phyloP scores from a whole-genome alignment of 805 yeast genomes.

The Spathaspora sp. region DNA sequence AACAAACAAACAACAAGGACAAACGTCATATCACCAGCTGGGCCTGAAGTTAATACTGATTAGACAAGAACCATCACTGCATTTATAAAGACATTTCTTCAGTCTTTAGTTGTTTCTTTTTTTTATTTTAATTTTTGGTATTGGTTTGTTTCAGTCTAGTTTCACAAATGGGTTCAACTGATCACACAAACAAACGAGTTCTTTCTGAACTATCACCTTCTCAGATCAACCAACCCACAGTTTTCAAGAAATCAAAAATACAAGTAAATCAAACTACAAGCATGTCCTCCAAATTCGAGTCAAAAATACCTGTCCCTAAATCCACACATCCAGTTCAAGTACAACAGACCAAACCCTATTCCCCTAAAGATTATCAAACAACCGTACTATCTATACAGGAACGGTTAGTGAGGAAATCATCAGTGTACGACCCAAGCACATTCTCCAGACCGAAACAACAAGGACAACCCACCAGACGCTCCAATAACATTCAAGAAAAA shows the following conservation, averaged over 20 bases:
- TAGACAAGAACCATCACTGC: background rate
- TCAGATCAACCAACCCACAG: background rate
- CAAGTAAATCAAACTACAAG: background rate
- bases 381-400: constrained; percentile 4
- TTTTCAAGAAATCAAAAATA: background rate
- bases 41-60: background rate
- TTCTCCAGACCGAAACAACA: background rate
- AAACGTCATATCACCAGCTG: background rate
- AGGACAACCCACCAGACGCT: background rate
- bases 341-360: background rate
- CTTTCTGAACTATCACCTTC: constrained; percentile 6
- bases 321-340: background rate
- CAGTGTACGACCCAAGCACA: constrained; percentile 1
- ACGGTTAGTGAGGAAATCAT: constrained; percentile 3
- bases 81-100: too few species aligned
- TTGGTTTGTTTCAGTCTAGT: background rate
- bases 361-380: constrained; percentile 3
- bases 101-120: background rate
- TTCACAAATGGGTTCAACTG: background rate
- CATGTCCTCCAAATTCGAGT: background rate
- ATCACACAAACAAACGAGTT: constrained; percentile 1
- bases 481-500: background rate
- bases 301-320: constrained; percentile 1
- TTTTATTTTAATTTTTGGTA: background rate
- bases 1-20: background rate